These are phyloP conservation scores for Lasiodiplodia theobromae DNA, from an alignment of 2,329 filamentous ascomycete genomes.

Conservation along the genomic window DNA sequence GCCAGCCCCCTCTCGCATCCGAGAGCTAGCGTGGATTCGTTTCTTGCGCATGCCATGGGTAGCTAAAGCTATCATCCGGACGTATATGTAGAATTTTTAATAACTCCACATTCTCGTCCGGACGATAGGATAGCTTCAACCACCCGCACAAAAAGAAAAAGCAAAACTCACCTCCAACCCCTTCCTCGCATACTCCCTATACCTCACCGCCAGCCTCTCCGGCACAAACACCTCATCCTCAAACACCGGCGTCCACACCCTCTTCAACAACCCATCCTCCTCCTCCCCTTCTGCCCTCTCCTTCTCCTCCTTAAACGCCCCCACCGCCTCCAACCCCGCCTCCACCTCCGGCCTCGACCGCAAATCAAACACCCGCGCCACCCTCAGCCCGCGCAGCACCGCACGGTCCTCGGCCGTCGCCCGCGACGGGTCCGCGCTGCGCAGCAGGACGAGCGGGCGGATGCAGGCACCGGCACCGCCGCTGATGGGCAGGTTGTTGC, in stretches of 20 bases:
- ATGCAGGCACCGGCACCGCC: conserved; percentile 43
- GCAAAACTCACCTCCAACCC: conserved; percentile 49
- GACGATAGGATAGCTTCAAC: too few species aligned
- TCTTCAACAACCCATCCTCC: conserved; percentile 37
- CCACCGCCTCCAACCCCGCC: conserved; percentile 36
- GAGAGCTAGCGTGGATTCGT: too few species aligned
- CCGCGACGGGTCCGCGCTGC: conserved; percentile 69
- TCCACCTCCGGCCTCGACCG: conserved; percentile 67
- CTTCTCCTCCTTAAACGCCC: conserved; percentile 28
- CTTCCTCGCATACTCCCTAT: conserved; percentile 65
- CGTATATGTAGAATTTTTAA: too few species aligned
- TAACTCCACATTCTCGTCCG: too few species aligned
- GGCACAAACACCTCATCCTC: conserved; percentile 66
- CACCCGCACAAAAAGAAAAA: background rate
- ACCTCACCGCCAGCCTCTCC: conserved; percentile 67
- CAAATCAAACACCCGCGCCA: conserved; percentile 73
- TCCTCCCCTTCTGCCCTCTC: conserved; percentile 41
- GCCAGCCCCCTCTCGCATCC: too few species aligned
- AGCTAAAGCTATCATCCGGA: too few species aligned
- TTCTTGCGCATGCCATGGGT: too few species aligned
- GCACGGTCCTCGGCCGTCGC: conserved; percentile 37
- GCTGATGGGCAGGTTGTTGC: conserved; percentile 13
- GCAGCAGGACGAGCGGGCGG: conserved; percentile 65
- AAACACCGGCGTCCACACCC: conserved; percentile 72
- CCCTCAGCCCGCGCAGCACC: conserved; percentile 56